Conservation (phyloP, 2,329 filamentous ascomycete genomes). For the Ceratocystiopsis brevicomis region DNA sequence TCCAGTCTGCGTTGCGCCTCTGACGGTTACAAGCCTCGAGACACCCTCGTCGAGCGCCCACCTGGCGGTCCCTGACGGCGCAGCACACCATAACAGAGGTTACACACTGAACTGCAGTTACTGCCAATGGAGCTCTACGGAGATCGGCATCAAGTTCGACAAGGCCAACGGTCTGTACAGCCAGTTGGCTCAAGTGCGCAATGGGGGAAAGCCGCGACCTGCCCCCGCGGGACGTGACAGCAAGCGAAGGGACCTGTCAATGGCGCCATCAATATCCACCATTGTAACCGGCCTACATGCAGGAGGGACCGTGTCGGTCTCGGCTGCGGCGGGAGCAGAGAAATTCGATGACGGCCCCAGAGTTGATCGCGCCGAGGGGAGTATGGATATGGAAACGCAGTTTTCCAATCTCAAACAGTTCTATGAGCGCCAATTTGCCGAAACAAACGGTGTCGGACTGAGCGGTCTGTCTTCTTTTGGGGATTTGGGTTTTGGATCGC, state of each 20-base stretch:
- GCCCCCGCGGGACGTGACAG: slow-evolving; percentile 31
- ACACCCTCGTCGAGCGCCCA: slow-evolving; percentile 24
- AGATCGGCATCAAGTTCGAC: slow-evolving; percentile 79
- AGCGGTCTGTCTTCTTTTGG: slow-evolving; percentile 25
- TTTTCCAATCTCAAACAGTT: slow-evolving; percentile 62
- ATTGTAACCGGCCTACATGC: neutral
- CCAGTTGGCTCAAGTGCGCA: slow-evolving; percentile 56
- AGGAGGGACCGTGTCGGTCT: neutral
- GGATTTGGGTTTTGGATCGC: slow-evolving; percentile 49
- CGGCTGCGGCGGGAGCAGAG: slow-evolving; percentile 4
- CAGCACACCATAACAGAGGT: slow-evolving; percentile 1
- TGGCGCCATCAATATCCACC: neutral
- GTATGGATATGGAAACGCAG: slow-evolving; percentile 45
- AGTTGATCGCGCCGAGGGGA: slow-evolving; percentile 13
- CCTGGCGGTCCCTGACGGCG: slow-evolving; percentile 24
- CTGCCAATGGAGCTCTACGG: slow-evolving; percentile 81
- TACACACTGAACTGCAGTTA: slow-evolving; percentile 76
- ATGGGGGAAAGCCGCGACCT: slow-evolving; percentile 34
- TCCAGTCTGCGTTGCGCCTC: slow-evolving; percentile 66
- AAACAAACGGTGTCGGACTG: slow-evolving; percentile 31
- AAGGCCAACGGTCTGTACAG: slow-evolving; percentile 70
- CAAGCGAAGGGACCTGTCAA: slow-evolving; percentile 28
- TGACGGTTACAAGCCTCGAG: slow-evolving; percentile 56
- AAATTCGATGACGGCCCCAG: slow-evolving; percentile 10
- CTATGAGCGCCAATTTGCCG: slow-evolving; percentile 61